These are phyloP conservation scores for Penicillium polonicum DNA, from an alignment of 2,329 filamentous ascomycete genomes.

Conservation along the genomic window DNA sequence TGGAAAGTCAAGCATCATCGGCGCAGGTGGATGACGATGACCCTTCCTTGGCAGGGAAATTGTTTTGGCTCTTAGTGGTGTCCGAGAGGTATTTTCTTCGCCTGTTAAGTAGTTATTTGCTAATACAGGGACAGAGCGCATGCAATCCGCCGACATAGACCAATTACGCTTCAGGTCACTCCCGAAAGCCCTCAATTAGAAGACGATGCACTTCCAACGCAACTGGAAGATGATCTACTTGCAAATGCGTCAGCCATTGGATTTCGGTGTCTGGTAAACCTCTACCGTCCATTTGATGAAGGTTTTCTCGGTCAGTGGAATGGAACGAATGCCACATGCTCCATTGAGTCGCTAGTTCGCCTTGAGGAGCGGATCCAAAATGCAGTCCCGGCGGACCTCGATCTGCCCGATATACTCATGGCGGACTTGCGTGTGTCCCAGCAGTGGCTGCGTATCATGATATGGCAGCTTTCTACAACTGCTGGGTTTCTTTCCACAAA, in stretches of 20 bases:
- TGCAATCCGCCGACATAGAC: slow-evolving; percentile 63
- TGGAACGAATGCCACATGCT: slow-evolving; percentile 48
- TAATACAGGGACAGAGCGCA: slow-evolving; percentile 51
- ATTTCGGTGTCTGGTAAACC: slow-evolving; percentile 60
- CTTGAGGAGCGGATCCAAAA: slow-evolving; percentile 53
- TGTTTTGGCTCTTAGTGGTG: slow-evolving; percentile 67
- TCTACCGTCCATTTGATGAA: slow-evolving; percentile 63
- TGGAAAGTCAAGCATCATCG: slow-evolving; percentile 42
- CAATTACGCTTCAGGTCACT: slow-evolving; percentile 61
- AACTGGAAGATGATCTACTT: slow-evolving; percentile 52
- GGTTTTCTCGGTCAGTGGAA: slow-evolving; percentile 66
- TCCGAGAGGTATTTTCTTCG: slow-evolving; percentile 56
- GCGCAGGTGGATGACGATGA: slow-evolving; percentile 54
- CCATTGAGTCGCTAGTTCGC: slow-evolving; percentile 47
- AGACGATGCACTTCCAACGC: slow-evolving; percentile 49
- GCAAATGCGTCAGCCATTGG: slow-evolving; percentile 57
- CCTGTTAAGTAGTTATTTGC: background rate
- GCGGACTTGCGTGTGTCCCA: slow-evolving; percentile 67
- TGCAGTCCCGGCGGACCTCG: slow-evolving; percentile 54
- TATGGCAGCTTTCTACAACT: slow-evolving; percentile 70
- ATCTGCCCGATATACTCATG: slow-evolving; percentile 62
- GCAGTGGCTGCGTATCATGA: slow-evolving; percentile 67
- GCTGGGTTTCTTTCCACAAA: slow-evolving; percentile 65
- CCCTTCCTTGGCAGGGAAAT: slow-evolving; percentile 42
- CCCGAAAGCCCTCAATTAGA: slow-evolving; percentile 53